Conservation (phyloP, 805 yeast genomes). For the Pichia phayaonensis region DNA sequence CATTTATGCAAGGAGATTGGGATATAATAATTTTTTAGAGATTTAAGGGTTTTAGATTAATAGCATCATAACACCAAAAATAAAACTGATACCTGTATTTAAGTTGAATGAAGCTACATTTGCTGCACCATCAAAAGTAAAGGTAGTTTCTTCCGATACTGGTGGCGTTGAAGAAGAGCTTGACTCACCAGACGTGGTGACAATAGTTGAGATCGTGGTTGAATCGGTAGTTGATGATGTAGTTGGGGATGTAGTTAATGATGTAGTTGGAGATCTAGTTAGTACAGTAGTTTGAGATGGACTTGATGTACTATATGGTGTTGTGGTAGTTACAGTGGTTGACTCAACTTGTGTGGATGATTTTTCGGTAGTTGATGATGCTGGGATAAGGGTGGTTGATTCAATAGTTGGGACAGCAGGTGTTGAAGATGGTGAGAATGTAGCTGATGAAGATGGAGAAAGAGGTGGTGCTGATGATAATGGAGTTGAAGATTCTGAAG, state of each 20-base stretch:
- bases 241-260: background rate
- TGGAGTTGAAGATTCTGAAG: background rate
- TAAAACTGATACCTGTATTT: background rate
- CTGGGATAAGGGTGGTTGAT: background rate
- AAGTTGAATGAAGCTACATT: background rate
- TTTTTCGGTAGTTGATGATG: background rate
- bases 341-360: background rate
- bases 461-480: too few species aligned
- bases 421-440: background rate
- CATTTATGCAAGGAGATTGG: background rate
- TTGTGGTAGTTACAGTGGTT: background rate
- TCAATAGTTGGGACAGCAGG: background rate
- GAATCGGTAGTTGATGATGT: background rate
- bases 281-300: background rate
- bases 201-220: background rate
- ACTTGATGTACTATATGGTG: background rate
- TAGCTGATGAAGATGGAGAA: background rate
- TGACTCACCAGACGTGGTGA: background rate
- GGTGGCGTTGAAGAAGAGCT: conserved; percentile 1
- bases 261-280: background rate
- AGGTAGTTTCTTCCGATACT: background rate
- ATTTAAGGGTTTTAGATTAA: too few species aligned
- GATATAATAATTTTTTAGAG: background rate
- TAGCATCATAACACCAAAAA: background rate
- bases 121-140: conserved; percentile 2